phyloP scores from a whole-genome alignment of 768 basidiomycete genomes.

The Rhodocollybia butyracea region DNA sequence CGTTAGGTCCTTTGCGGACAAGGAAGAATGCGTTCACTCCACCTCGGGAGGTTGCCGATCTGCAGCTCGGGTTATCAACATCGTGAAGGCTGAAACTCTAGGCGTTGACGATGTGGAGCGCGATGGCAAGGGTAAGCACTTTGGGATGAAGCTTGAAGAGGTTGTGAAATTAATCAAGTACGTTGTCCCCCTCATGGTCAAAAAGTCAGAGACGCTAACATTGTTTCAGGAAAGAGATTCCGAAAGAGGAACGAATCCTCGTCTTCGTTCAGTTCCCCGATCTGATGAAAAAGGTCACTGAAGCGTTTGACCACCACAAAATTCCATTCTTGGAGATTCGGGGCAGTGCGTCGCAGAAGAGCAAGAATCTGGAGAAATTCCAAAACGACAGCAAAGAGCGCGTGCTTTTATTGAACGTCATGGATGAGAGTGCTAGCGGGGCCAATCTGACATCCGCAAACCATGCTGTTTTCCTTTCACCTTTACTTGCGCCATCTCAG shows the following conservation, averaged over 20 bases:
- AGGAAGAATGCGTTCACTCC: constrained; percentile 79
- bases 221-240: constrained; percentile 53
- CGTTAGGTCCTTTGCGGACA: constrained; percentile 67
- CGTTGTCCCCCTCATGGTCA: constrained; percentile 15
- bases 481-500: constrained; percentile 76
- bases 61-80: constrained; percentile 75
- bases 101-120: constrained; percentile 77
- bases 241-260: constrained; percentile 77
- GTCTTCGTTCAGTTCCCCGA: constrained; percentile 97
- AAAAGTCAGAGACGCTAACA: constrained; percentile 3
- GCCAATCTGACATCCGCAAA: constrained; percentile 92
- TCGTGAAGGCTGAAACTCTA: constrained; percentile 76
- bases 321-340: constrained; percentile 80
- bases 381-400: constrained; percentile 76
- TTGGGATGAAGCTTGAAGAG: constrained; percentile 78
- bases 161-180: constrained; percentile 77
- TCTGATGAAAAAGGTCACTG: constrained; percentile 86
- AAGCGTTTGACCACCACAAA: constrained; percentile 69
- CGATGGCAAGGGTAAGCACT: constrained; percentile 73
- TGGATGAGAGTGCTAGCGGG: constrained; percentile 93
- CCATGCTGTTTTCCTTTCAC: constrained; percentile 93
- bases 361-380: constrained; percentile 82
- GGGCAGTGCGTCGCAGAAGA: constrained; percentile 72
- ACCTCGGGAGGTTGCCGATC: constrained; percentile 70
- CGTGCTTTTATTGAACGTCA: constrained; percentile 85